Percentiles rank a stretch among this genome's conserved stretches.
phyloP scores from a whole-genome alignment of 2,329 filamentous ascomycete species.

The Alternaria alternata region DNA sequence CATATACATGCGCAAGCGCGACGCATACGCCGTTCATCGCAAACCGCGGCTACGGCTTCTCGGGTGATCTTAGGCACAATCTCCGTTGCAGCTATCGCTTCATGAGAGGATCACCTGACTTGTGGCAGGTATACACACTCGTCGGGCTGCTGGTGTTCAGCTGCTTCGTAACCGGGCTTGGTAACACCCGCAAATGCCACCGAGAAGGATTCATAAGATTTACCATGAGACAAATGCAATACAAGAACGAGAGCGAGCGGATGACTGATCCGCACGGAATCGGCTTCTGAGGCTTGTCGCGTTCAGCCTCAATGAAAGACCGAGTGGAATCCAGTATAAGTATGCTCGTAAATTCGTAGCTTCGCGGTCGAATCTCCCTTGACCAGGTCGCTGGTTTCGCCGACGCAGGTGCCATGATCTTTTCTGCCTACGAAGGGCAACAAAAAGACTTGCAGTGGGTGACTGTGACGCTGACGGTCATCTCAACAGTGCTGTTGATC shows the following conservation, averaged over 20 bases:
- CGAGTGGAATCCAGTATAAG: neutral
- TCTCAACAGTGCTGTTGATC: constrained; percentile 28
- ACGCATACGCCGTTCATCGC: neutral
- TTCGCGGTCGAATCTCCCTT: neutral
- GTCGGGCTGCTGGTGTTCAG: neutral
- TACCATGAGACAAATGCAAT: neutral
- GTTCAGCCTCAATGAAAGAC: neutral
- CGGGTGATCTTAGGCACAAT: neutral
- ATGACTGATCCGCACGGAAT: neutral
- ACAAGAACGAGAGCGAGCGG: neutral
- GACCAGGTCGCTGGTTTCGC: neutral
- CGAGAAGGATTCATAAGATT: neutral
- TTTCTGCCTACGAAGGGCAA: constrained; percentile 32
- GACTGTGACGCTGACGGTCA: constrained; percentile 24
- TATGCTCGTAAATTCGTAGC: neutral
- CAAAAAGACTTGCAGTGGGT: constrained; percentile 34
- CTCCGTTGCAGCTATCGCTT: neutral
- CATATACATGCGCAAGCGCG: neutral
- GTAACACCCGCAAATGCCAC: neutral
- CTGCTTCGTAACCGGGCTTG: neutral
- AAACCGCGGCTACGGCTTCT: neutral
- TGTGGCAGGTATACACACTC: neutral
- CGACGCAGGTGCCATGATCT: constrained; percentile 19
- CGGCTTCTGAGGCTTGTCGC: neutral
- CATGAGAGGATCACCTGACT: neutral